These are phyloP conservation scores for Meyerozyma elateridarum DNA, from an alignment of 1,139 yeast genomes.

Conservation along the genomic window DNA sequence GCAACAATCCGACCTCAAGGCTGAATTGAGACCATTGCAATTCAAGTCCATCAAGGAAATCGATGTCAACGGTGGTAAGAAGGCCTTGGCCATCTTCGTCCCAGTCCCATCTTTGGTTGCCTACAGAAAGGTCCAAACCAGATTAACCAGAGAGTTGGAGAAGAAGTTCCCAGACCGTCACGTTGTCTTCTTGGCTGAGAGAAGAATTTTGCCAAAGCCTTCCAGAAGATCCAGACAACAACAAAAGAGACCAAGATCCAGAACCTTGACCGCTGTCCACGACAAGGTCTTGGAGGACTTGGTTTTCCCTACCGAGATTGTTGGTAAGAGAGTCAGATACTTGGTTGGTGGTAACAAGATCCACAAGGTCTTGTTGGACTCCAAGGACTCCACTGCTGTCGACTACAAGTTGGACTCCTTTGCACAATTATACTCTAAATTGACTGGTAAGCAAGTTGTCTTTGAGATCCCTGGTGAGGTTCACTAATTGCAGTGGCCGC, in stretches of 20 bases:
- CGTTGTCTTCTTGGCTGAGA: slow-evolving; percentile 98
- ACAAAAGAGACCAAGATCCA: slow-evolving; percentile 99
- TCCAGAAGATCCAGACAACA: slow-evolving; percentile 86
- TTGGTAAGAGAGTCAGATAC: slow-evolving; percentile 99
- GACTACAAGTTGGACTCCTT: slow-evolving; percentile 99
- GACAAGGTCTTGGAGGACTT: slow-evolving; percentile 98
- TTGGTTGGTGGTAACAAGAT: slow-evolving; percentile 98
- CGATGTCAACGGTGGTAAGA: slow-evolving; percentile 98
- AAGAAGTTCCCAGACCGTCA: slow-evolving; percentile 99
- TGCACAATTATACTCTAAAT: slow-evolving; percentile 98
- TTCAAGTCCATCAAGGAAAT: slow-evolving; percentile 98
- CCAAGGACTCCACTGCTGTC: slow-evolving; percentile 95
- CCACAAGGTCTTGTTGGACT: slow-evolving; percentile 96
- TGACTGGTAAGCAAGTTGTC: slow-evolving; percentile 99
- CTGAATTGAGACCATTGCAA: slow-evolving; percentile 97
- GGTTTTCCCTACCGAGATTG: slow-evolving; percentile 99
- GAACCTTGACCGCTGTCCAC: slow-evolving; percentile 98
- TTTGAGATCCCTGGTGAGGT: slow-evolving; percentile 86
- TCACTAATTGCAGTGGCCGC: slow-evolving; percentile 25
- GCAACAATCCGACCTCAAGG: slow-evolving; percentile 92
- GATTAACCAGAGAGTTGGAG: slow-evolving; percentile 99
- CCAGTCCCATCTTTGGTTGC: slow-evolving; percentile 92
- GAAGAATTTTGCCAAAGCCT: slow-evolving; percentile 98
- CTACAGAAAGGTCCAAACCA: slow-evolving; percentile 96
- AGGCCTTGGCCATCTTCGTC: slow-evolving; percentile 96